These are phyloP conservation scores for Monilinia vaccinii-corymbosi DNA, from an alignment of 2,329 filamentous ascomycete species.

Conservation along the genomic window DNA sequence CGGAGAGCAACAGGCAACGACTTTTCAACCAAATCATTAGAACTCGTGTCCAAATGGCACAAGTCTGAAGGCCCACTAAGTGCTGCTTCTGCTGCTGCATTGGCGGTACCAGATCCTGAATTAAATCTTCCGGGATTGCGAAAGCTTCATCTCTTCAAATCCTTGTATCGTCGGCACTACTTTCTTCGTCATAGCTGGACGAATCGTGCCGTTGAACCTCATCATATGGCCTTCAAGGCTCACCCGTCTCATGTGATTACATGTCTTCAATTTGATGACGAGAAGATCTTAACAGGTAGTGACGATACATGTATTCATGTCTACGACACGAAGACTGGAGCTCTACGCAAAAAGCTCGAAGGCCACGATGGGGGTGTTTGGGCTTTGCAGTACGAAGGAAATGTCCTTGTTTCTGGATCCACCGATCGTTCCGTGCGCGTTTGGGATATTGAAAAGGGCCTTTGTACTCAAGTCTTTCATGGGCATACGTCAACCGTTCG, in stretches of 20 bases:
- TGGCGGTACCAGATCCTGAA: constrained; percentile 72
- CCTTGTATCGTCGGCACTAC: constrained; percentile 85
- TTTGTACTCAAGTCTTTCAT: constrained; percentile 92
- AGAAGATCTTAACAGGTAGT: constrained; percentile 96
- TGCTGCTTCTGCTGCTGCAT: constrained; percentile 74
- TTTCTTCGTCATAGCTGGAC: constrained; percentile 92
- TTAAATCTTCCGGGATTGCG: constrained; percentile 71
- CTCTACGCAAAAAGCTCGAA: constrained; percentile 70
- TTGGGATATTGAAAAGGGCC: constrained; percentile 92
- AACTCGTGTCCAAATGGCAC: constrained; percentile 20
- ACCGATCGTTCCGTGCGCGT: constrained; percentile 98
- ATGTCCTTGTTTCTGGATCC: constrained; percentile 88
- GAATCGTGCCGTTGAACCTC: constrained; percentile 70
- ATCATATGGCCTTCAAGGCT: constrained; percentile 91
- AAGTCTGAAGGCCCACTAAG: constrained; percentile 74
- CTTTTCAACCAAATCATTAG: constrained; percentile 22
- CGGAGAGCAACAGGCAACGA: constrained; percentile 25
- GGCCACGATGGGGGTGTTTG: constrained; percentile 97
- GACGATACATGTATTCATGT: constrained; percentile 97
- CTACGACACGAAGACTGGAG: constrained; percentile 93
- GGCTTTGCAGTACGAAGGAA: constrained; percentile 94
- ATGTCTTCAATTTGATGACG: constrained; percentile 92
- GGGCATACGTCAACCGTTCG: constrained; percentile 96
- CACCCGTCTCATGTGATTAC: constrained; percentile 96
- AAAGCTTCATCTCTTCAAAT: constrained; percentile 89